Conservation (phyloP, 306 rosid genomes). For the Aeschynomene evenia region DNA sequence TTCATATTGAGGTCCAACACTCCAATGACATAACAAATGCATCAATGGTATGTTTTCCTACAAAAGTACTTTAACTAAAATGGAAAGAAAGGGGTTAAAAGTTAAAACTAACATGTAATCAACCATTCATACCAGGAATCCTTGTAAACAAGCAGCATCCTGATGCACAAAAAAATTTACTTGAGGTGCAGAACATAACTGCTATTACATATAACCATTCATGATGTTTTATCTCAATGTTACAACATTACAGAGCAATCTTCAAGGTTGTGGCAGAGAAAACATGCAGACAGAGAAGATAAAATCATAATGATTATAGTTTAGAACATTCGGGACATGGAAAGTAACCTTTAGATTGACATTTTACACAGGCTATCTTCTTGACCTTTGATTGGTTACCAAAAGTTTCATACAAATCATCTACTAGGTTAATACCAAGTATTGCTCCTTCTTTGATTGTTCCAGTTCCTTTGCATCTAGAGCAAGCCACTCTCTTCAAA, state of each 20-base stretch:
- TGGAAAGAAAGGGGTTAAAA: constrained; percentile 24
- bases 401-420: constrained; percentile 50
- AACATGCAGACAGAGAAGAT: neutral
- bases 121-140: neutral
- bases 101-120: too few species aligned
- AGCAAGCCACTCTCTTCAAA: constrained; percentile 70
- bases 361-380: constrained; percentile 52
- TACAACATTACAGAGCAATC: neutral
- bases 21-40: neutral
- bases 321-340: constrained; percentile 73
- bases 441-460: constrained; percentile 58
- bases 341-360: constrained; percentile 75
- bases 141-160: neutral
- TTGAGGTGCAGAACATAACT: neutral
- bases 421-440: constrained; percentile 38
- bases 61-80: neutral
- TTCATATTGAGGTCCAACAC: constrained; percentile 12
- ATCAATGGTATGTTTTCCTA: constrained; percentile 6
- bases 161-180: neutral
- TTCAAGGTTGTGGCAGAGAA: neutral
- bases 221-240: neutral
- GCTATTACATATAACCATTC: neutral
- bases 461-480: constrained; percentile 71
- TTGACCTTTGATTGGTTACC: constrained; percentile 39
- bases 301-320: constrained; percentile 20